Evolutionary conservation across 805 yeast species (phyloP).

Genomic region (Teunomyces tritomae): DNA sequence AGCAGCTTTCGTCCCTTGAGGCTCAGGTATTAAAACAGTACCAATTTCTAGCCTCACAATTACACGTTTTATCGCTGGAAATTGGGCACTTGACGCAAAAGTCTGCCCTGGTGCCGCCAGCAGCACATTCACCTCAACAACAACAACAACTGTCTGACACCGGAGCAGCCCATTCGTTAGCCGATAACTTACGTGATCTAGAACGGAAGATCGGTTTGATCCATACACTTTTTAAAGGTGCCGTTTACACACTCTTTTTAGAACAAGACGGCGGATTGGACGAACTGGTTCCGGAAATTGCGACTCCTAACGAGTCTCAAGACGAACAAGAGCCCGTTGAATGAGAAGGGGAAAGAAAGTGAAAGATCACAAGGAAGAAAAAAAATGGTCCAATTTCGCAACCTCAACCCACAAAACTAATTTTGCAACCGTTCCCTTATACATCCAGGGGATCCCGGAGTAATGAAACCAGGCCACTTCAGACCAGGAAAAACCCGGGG

Average conservation of each 20-base stretch:
- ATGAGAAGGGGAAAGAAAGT: background rate
- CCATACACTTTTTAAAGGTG: conserved; percentile 64
- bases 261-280: conserved; percentile 37
- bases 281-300: background rate
- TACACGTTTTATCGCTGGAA: conserved; percentile 31
- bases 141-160: conserved; percentile 2
- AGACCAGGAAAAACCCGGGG: too few relatives aligned
- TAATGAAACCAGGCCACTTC: too few relatives aligned
- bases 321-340: background rate
- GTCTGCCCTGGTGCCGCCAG: conserved; percentile 1
- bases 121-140: background rate
- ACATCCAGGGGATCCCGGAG: too few relatives aligned
- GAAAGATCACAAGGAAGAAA: background rate
- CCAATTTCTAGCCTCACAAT: conserved; percentile 32
- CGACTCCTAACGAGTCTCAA: background rate
- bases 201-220: conserved; percentile 65
- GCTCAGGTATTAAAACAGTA: conserved; percentile 37
- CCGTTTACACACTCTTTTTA: conserved; percentile 62
- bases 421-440: too few relatives aligned
- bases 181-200: conserved; percentile 53
- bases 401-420: too few relatives aligned
- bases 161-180: conserved; percentile 25
- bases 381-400: too few relatives aligned
- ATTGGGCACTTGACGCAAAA: conserved; percentile 26
- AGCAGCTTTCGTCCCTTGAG: conserved; percentile 27